Conservation (phyloP, 768 basidiomycete species). For the Mrakia hoshinonis region DNA sequence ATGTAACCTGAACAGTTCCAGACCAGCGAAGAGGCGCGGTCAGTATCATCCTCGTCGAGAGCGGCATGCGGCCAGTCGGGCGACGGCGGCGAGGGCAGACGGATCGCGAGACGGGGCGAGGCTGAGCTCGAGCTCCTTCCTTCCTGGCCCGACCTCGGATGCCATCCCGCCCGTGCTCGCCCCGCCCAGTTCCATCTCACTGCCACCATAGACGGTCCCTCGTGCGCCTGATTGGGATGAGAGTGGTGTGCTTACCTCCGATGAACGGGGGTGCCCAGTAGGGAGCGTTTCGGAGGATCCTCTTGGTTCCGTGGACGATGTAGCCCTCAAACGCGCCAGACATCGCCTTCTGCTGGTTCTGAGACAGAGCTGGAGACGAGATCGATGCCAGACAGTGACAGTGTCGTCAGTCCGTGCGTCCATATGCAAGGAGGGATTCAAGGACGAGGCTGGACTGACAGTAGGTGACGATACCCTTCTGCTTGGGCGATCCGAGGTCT, state of each 20-base stretch:
- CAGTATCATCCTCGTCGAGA: background rate
- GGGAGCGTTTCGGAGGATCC: conserved; percentile 12
- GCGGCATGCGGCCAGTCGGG: background rate
- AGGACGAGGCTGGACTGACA: background rate
- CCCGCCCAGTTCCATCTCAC: no score
- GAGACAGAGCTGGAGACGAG: conserved; percentile 18
- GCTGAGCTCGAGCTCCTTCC: background rate
- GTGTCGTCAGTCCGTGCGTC: no score
- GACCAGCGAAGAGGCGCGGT: background rate
- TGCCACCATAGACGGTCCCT: background rate
- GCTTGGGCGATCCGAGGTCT: conserved; percentile 18
- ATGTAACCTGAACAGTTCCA: background rate
- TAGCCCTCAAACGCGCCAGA: conserved; percentile 20
- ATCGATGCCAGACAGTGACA: background rate
- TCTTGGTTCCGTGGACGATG: conserved; percentile 22
- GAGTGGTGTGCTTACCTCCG: conserved; percentile 10
- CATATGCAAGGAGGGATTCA: no score
- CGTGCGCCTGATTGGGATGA: background rate
- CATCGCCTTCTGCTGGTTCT: conserved; percentile 21
- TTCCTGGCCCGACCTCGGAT: background rate
- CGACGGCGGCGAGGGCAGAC: background rate
- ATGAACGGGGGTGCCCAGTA: conserved; percentile 16
- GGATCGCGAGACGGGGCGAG: no score
- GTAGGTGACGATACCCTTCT: conserved; percentile 23
- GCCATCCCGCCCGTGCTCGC: no score